A percentile compares a stretch with the other conserved stretches of the same genome.
Conservation (phyloP, 306 rosid genomes). For the Bauhinia variegata region DNA sequence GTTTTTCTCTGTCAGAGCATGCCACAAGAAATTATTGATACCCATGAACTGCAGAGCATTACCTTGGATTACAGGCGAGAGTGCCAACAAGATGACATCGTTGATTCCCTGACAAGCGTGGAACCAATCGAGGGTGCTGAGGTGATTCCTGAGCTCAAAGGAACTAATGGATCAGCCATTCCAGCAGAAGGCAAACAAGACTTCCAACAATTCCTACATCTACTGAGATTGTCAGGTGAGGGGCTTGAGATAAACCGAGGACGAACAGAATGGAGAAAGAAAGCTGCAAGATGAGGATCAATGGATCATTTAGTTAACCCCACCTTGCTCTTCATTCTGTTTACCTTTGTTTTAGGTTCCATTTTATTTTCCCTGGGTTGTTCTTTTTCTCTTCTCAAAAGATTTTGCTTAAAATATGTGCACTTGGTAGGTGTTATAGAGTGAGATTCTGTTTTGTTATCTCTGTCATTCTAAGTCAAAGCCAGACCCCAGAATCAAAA, state of each 20-base stretch:
- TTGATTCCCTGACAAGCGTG: slow-evolving; percentile 77
- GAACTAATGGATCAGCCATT: slow-evolving; percentile 61
- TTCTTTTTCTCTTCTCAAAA: background rate
- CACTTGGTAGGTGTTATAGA: slow-evolving; percentile 15
- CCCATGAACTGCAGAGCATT: slow-evolving; percentile 78
- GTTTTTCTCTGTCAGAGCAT: slow-evolving; percentile 62
- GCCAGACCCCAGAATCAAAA: slow-evolving; percentile 14
- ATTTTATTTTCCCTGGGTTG: slow-evolving; percentile 20
- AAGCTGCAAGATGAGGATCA: slow-evolving; percentile 62
- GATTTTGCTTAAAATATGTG: slow-evolving; percentile 6
- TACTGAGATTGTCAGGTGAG: slow-evolving; percentile 68
- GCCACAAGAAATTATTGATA: slow-evolving; percentile 90
- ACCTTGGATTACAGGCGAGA: slow-evolving; percentile 96
- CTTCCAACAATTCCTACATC: slow-evolving; percentile 70
- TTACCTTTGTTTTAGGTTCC: background rate
- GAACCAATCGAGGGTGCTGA: slow-evolving; percentile 51
- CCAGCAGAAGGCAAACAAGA: slow-evolving; percentile 42
- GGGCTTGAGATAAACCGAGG: slow-evolving; percentile 90
- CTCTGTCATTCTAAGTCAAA: slow-evolving; percentile 10
- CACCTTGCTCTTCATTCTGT: slow-evolving; percentile 15
- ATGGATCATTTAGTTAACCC: slow-evolving; percentile 13
- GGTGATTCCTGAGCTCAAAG: slow-evolving; percentile 44
- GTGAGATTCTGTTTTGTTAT: slow-evolving; percentile 21
- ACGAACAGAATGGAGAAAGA: slow-evolving; percentile 89
- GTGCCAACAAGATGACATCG: slow-evolving; percentile 77